Base-by-base conservation (phyloP, 2,329 filamentous ascomycete genomes). In the Neobulgaria alba region DNA sequence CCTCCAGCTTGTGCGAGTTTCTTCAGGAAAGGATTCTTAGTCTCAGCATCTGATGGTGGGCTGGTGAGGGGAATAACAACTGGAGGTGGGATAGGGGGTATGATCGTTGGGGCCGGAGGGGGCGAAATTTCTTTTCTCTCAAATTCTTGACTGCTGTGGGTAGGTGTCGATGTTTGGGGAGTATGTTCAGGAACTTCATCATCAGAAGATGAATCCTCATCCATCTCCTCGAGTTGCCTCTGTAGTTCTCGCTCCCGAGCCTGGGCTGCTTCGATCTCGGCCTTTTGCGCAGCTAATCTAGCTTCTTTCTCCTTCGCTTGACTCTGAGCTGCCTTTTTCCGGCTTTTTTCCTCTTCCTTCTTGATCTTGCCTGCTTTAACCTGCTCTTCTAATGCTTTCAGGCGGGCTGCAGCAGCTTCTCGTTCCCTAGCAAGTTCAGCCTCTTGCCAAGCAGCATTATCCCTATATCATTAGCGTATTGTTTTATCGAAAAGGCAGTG, bases 261-360 rank as follows among this genome's bases (percentile, higher is more conserved):
- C 57, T 82, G 83, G 5, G 90, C 88, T 21, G 85, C 86, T 63
- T 96, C 92, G 42, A 96, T 83, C 63, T 98, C 90, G 1, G 86
- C 89, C 52, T 86, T 80, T 55, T 92, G 85, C 26, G 85, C 82
- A 17, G 85, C 85, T 49, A 95, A 69, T 60, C 84, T 82, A 39
- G 79, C 71, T 61, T 96, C 90, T 60, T 93, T 89, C 55, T 95
- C 86, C 62, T 87, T 90, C 5, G 88, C 78, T 52, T 92, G 86
- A 36, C 83, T 84, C 57, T 85, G 72, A 8, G 88, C 88, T 16
- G 87, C 90, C 67, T 95, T 89, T 69, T 88, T 92, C 54, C 77
- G 82, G 48, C 82, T 85, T 70, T 94, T 95, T 66, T 95, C 92
- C 62, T 98, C 92, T 52, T 93, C 85, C 64, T 95, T 96, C 71